A percentile compares a stretch with the other conserved stretches of the same genome.
Evolutionary conservation across 177 flowering plant species (phyloP).

Genomic region (Vitis hybrid): DNA sequence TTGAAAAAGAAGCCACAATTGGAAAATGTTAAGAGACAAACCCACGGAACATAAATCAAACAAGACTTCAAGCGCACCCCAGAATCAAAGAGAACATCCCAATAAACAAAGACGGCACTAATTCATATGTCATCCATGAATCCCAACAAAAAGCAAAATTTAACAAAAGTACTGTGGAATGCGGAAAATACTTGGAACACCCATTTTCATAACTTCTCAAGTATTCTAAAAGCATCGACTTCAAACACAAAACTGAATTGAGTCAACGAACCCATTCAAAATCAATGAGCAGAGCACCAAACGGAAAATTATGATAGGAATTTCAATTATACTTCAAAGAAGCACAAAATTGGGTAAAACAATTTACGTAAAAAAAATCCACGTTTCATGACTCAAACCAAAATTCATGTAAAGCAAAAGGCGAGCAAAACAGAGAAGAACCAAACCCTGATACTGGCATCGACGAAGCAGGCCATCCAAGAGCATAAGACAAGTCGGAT

Average conservation of each 20-base stretch:
- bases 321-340: background rate
- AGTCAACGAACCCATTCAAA: background rate
- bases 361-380: background rate
- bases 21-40: background rate
- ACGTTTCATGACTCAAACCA: background rate
- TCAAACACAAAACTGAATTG: background rate
- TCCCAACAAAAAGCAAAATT: no score
- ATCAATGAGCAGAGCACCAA: slow-evolving; percentile 4
- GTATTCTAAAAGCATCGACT: background rate
- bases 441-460: slow-evolving; percentile 61
- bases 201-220: slow-evolving; percentile 1
- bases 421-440: background rate
- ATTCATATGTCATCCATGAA: no score
- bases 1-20: slow-evolving; percentile 2
- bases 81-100: background rate
- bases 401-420: slow-evolving; percentile 1
- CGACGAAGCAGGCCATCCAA: slow-evolving; percentile 43
- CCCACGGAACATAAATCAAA: background rate
- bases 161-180: background rate
- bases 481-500: slow-evolving; percentile 48
- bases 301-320: background rate
- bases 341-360: background rate
- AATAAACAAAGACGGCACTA: background rate
- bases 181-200: background rate
- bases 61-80: background rate